Evolutionary conservation across 2,329 filamentous ascomycete species (phyloP).

Genomic region (Lecanosticta acicola): DNA sequence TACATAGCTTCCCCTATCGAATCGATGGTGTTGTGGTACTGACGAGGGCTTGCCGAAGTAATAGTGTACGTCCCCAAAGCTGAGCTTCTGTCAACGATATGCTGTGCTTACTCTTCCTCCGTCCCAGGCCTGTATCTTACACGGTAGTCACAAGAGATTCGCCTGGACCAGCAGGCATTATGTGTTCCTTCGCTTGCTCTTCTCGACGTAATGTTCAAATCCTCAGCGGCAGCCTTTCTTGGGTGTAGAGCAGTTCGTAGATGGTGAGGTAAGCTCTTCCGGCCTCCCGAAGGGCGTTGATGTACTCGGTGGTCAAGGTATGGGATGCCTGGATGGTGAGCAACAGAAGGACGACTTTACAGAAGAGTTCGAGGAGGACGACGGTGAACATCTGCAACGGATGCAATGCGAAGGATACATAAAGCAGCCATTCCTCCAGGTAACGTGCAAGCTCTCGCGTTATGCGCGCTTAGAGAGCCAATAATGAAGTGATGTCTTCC

Average conservation of each 20-base stretch:
- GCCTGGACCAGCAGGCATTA: constrained; percentile 45
- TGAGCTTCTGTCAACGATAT: constrained; percentile 32
- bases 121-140: constrained; percentile 34
- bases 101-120: neutral
- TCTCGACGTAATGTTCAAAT: constrained; percentile 4
- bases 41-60: constrained; percentile 64
- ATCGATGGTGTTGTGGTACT: constrained; percentile 70
- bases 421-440: neutral
- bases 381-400: constrained; percentile 6
- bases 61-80: constrained; percentile 74
- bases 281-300: constrained; percentile 25
- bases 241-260: constrained; percentile 22
- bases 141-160: constrained; percentile 45
- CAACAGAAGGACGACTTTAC: constrained; percentile 12
- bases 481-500: neutral
- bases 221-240: constrained; percentile 16
- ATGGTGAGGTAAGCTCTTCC: constrained; percentile 26
- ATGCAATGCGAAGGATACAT: neutral
- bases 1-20: constrained; percentile 73
- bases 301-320: constrained; percentile 20
- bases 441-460: no score
- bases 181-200: constrained; percentile 5
- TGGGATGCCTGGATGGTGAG: constrained; percentile 13
- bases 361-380: constrained; percentile 14
- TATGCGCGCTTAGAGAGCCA: no score